Evolutionary conservation across 2,329 filamentous ascomycete species (phyloP), one percentile per base, ranked within the genome.

Genomic region (Fusarium pseudoanthophilum): DNA sequence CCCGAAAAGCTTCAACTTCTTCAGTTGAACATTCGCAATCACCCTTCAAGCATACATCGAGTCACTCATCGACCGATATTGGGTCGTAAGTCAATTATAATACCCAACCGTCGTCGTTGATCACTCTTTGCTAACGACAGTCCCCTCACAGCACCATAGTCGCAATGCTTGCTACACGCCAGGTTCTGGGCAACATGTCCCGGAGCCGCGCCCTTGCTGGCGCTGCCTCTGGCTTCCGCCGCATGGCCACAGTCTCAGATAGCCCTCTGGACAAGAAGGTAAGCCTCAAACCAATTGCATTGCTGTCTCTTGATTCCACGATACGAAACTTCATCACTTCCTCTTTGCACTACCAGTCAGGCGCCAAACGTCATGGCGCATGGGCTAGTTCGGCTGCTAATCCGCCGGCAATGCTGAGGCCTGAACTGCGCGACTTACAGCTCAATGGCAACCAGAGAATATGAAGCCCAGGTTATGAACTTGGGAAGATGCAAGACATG

Each of bases 241-340:
- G 91, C 79, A 91, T 98, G 88, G 95, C 95, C 75, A 97, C 95
- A 79, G 92, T 95, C 81, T 89, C 91, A 80, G 94, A 97, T 85
- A 91, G 91, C 82, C 91, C 94, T 79, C 92, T 99, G 78, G 93
- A 95, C 87, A 92, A 92, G 87, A 97, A 98, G 92, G 96, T 89
- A 82, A 76, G 86, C 77, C 57, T 42, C 16, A 40, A 37, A 60
- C 13, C 24, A 49, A 40, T 39, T 39, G 58, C 24, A 56, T 30
- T 45, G 36, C 30, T 48, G 20, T 42, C 36, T 40, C 40, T 30
- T 34, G n/a, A 43, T 39, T 55, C 49, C 46, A 37, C n/a, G 32
- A 32, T 21, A 39, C 30, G 32, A 46, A 20, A 36, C 46, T 58
- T 48, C 45, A 42, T 55, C 30, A 36, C 40, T 34, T 52, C 56